These are phyloP conservation scores for Phaeosphaeria sp. DNA, from an alignment of 2,329 filamentous ascomycete genomes.

Conservation along the genomic window DNA sequence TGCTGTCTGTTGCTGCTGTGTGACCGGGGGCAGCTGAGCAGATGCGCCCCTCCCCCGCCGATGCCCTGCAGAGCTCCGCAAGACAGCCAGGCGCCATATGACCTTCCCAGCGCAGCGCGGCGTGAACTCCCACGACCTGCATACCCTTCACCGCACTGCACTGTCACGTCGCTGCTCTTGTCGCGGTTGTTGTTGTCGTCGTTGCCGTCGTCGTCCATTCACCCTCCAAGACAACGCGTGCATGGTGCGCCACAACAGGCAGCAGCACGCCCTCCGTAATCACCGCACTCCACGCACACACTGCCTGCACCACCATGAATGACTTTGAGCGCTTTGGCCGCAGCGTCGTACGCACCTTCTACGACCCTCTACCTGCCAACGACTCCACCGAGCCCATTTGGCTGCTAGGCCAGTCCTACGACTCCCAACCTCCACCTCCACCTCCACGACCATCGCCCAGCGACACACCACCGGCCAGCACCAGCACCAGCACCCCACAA, in stretches of 20 bases:
- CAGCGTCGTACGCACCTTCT: constrained; percentile 87
- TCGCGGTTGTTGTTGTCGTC: background rate
- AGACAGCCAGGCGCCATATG: constrained; percentile 12
- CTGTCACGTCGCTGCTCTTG: background rate
- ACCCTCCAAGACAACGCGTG: constrained; percentile 3
- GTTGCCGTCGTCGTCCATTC: background rate
- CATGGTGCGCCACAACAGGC: constrained; percentile 16
- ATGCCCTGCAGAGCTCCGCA: background rate
- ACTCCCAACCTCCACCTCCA: constrained; percentile 36
- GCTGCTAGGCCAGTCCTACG: constrained; percentile 75
- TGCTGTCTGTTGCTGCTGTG: background rate
- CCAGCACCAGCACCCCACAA: constrained; percentile 31
- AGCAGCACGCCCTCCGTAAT: constrained; percentile 19
- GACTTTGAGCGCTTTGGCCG: constrained; percentile 77
- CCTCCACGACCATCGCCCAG: constrained; percentile 28
- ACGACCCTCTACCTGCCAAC: constrained; percentile 88
- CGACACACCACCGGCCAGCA: constrained; percentile 23
- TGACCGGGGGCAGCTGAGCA: constrained; percentile 8
- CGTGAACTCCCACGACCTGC: constrained; percentile 1
- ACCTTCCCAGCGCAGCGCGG: background rate
- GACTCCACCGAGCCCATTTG: constrained; percentile 77
- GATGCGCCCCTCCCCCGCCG: constrained; percentile 3
- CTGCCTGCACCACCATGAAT: constrained; percentile 55
- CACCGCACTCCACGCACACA: constrained; percentile 5
- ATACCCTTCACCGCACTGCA: background rate